A percentile compares a stretch with the other conserved stretches of the same genome.
These are phyloP conservation scores for Xylaria sp. DNA, from an alignment of 2,329 filamentous ascomycete genomes.

Conservation along the genomic window DNA sequence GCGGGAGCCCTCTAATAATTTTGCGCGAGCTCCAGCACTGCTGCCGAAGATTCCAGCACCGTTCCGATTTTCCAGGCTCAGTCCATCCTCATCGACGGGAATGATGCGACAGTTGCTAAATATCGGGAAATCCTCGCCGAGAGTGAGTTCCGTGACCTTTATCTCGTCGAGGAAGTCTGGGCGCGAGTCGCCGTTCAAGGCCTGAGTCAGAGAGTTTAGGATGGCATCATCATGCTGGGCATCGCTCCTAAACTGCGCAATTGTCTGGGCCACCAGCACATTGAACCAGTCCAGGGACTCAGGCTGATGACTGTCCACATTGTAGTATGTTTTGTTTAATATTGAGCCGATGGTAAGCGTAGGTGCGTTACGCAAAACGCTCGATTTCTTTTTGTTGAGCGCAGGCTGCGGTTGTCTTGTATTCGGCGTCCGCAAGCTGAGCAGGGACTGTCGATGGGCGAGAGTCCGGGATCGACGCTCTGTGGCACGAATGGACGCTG, in stretches of 20 bases:
- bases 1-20: slow-evolving; percentile 71
- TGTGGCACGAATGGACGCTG: slow-evolving; percentile 78
- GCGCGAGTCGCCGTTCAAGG: slow-evolving; percentile 86
- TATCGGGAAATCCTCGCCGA: slow-evolving; percentile 97
- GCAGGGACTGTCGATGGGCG: slow-evolving; percentile 79
- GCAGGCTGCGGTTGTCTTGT: slow-evolving; percentile 54
- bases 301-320: slow-evolving; percentile 92
- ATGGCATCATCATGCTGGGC: slow-evolving; percentile 93
- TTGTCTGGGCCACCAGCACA: slow-evolving; percentile 93
- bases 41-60: slow-evolving; percentile 47
- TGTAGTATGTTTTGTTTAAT: slow-evolving; percentile 96
- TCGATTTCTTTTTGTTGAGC: slow-evolving; percentile 74
- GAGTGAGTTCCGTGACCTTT: slow-evolving; percentile 88
- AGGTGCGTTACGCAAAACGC: slow-evolving; percentile 77
- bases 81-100: slow-evolving; percentile 83
- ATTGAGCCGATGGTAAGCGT: slow-evolving; percentile 92
- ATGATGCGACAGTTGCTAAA: slow-evolving; percentile 98
- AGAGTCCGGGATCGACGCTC: slow-evolving; percentile 79
- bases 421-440: slow-evolving; percentile 66
- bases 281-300: slow-evolving; percentile 99
- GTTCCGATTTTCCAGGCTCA: slow-evolving; percentile 59
- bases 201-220: slow-evolving; percentile 82
- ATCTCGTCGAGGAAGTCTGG: slow-evolving; percentile 96
- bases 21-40: slow-evolving; percentile 58
- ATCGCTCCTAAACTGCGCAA: slow-evolving; percentile 93